Base-by-base conservation (phyloP, 2,329 filamentous ascomycete species). In the Fusarium sp. region DNA sequence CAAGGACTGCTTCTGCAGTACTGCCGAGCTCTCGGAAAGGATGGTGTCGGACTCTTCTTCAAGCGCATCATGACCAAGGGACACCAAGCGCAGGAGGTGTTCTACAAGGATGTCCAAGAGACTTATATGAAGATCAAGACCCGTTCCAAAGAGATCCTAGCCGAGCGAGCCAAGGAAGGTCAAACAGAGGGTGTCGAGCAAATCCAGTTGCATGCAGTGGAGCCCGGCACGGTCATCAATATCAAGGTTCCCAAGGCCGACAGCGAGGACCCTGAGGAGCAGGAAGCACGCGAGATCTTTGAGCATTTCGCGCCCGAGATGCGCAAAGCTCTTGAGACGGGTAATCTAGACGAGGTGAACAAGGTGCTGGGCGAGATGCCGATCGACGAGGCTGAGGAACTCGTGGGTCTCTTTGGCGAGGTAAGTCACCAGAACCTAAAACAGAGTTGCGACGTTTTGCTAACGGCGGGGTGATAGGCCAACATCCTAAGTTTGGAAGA, bases 171-270 rank as follows among this genome's bases (percentile, higher is more conserved):
- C 18, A 83, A 82, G 67, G 84, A 86, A 56, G 82, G 78, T 5
- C 83, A 79, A 42, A 81, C 82, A 62, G 92, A 91, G 41, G 93
- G 91, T 21, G 91, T 97, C 12, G 96, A 99, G 83, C 95, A 98
- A 80, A 99, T 99, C 73, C 97, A 99, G 81, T 86, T 99, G 48
- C 96, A 99, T 78, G 95, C 96, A 16, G 94, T 99, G 13, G 94
- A 98, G 79, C 95, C 95, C 0, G 92, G 91, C 49, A 98, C 95
- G 5, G 91, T 92, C 65, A 98, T 99, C 79, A 92, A 93, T 77
- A 98, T 98, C 79, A 88, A 83, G 57, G 91, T 97, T 41, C 95
- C 96, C 14, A 84, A 91, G 1, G 84, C 85, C 41, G 85, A 88
- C 25, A 91, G 90, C 73, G 85, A 89, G 25, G 89, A 94, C 54